Base-by-base conservation (phyloP, 1,284 basidiomycete genomes). In the Sanghuangporus baumii region DNA sequence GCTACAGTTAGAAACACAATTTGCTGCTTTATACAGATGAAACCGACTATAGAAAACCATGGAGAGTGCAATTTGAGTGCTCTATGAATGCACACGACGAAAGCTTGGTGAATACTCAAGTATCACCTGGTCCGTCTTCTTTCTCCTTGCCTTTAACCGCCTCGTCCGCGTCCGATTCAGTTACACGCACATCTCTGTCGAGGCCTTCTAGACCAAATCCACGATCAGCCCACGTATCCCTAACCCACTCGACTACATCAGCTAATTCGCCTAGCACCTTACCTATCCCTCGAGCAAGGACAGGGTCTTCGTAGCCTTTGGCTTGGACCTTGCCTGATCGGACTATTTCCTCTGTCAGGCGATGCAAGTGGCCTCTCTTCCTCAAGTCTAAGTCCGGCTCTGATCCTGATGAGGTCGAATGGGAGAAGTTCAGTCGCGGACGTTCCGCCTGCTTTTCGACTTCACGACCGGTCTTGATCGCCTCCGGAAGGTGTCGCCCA, bases 221-320 rank as follows among this genome's bases (percentile, higher is more conserved):
- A 38, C 76, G 60, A 38, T 77, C 74, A 1, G 56, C 66, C 81
- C 81, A 83, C 3, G 73, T 68, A 16, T 65, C 65, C 50, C 77
- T 74, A 12, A 74, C 72, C 81, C 81, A 83, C 34, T 67, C 67
- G 34, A 82, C 67, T 34, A 72, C 73, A 7, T 20, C 57, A 38
- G 71, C 69, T 48, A 79, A 61, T 68, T 69, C 73, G 58, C 47
- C 62, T 58, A 78, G 68, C 20, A 70, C 71, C 38, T 75, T 73
- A 38, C 65, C 66, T 0, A 75, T 63, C 2, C 73, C 75, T 26
- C 64, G 64, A 12, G 57, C 67, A 55, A 84, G 70, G 9, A 77
- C 74, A 20, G 73, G 71, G 58, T 77, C 78, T 57, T 82, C 79
- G 63, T 82, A 84, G 8, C 81, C 81, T 67, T 79, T 81, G 52